Evolutionary conservation across 371 early-diverging fungal species (phyloP).

Genomic region (Funneliformis caledonium): DNA sequence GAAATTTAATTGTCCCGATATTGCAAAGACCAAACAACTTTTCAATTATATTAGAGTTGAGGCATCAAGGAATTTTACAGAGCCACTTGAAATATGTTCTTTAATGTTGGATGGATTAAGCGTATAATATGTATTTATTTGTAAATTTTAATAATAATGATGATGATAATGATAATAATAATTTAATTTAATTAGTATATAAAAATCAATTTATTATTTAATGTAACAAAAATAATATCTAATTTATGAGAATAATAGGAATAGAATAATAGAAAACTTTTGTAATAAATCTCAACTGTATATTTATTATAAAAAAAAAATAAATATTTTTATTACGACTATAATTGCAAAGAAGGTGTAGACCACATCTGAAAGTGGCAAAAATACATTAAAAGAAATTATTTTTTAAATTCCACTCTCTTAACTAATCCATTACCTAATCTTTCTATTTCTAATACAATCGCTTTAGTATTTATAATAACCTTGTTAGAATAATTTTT

Average conservation of each 20-base stretch:
- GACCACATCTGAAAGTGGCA: no score
- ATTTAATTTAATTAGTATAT: not conserved
- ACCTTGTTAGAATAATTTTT: constrained; percentile 52
- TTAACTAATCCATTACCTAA: constrained; percentile 59
- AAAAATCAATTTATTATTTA: no score
- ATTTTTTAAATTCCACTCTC: constrained; percentile 44
- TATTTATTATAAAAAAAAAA: no score
- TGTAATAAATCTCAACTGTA: no score
- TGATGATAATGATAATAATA: not conserved
- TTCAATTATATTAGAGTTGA: constrained; percentile 46
- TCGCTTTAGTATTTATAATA: constrained; percentile 68
- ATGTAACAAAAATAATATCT: no score
- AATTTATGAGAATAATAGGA: no score
- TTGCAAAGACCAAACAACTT: constrained; percentile 35
- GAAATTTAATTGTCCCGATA: constrained; percentile 42
- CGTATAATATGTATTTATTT: not conserved
- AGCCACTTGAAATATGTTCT: constrained; percentile 52
- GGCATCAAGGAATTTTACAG: constrained; percentile 43
- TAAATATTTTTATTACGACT: no score
- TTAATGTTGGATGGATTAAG: constrained; percentile 44
- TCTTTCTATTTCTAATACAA: constrained; percentile 70
- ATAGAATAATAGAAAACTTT: no score
- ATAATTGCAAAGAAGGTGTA: no score
- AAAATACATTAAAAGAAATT: not conserved
- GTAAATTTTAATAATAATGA: not conserved